Evolutionary conservation across 2,329 filamentous ascomycete species (phyloP).

Genomic region (Clarireedia sp.): DNA sequence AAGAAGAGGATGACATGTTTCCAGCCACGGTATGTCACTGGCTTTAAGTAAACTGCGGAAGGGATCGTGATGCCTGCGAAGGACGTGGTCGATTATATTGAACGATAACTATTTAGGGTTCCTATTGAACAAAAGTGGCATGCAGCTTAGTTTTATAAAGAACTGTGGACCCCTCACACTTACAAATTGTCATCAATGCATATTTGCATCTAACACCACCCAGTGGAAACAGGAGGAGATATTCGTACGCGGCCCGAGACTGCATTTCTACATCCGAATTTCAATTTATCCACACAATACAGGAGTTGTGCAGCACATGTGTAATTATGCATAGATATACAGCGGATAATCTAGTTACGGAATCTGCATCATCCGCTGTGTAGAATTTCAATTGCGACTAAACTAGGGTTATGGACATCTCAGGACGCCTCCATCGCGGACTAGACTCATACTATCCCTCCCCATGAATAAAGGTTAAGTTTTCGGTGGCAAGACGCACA

Average conservation of each 20-base stretch:
- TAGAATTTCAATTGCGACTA: neutral
- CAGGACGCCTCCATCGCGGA: neutral
- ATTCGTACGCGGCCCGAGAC: too few species aligned
- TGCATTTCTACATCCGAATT: too few species aligned
- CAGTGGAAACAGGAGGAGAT: neutral
- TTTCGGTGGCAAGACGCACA: too few species aligned
- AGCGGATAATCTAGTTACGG: neutral
- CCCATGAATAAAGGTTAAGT: too few species aligned
- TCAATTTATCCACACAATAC: neutral
- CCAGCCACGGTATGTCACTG: neutral
- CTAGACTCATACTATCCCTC: neutral
- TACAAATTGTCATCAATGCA: too few species aligned
- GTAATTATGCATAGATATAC: neutral
- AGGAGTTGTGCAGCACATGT: neutral
- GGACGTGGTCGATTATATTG: neutral
- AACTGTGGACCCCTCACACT: too few species aligned
- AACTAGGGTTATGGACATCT: neutral
- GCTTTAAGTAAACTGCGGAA: neutral
- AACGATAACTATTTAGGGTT: too few species aligned
- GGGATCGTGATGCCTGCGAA: neutral
- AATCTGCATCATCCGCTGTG: neutral
- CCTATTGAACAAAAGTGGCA: too few species aligned
- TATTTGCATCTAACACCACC: neutral
- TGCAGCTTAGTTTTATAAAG: too few species aligned
- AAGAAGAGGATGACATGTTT: conserved; percentile 7